phyloP scores from a whole-genome alignment of 768 basidiomycete genomes.

The Sarcodon aspratus region DNA sequence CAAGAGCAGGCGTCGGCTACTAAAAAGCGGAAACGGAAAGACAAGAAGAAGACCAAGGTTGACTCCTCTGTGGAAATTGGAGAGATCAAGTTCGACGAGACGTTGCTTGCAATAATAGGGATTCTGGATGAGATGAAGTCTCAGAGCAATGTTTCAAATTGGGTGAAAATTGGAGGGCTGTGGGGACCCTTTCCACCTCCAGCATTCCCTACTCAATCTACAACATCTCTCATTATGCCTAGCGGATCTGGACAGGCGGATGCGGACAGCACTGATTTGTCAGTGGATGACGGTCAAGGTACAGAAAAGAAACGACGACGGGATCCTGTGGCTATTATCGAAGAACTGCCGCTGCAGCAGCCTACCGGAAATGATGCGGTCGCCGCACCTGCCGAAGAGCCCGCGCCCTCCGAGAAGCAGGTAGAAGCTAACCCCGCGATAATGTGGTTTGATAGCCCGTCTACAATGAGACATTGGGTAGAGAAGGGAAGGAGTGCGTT shows the following conservation, averaged over 20 bases:
- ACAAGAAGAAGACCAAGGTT: constrained; percentile 1
- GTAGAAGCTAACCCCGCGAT: background rate
- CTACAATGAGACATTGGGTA: constrained; percentile 38
- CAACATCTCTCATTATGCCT: background rate
- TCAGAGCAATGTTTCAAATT: constrained; percentile 56
- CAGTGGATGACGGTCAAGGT: background rate
- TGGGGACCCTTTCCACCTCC: constrained; percentile 11
- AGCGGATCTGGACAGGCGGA: background rate
- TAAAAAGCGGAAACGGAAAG: constrained; percentile 16
- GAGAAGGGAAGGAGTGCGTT: constrained; percentile 38
- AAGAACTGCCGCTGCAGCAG: background rate
- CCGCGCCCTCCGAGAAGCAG: constrained; percentile 1
- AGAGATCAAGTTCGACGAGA: constrained; percentile 32
- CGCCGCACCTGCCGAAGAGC: constrained; percentile 1
- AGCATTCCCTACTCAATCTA: background rate
- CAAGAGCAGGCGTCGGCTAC: background rate
- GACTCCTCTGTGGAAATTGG: background rate
- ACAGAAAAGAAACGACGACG: background rate
- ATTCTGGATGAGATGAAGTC: constrained; percentile 46
- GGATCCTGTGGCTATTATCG: background rate
- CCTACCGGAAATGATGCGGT: background rate
- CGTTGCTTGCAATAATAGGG: constrained; percentile 55
- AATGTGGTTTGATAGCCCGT: constrained; percentile 44
- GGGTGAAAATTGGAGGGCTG: constrained; percentile 51
- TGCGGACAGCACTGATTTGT: background rate